These are phyloP conservation scores for Pezicula rhizophila DNA, from an alignment of 2,329 filamentous ascomycete species.

Conservation along the genomic window DNA sequence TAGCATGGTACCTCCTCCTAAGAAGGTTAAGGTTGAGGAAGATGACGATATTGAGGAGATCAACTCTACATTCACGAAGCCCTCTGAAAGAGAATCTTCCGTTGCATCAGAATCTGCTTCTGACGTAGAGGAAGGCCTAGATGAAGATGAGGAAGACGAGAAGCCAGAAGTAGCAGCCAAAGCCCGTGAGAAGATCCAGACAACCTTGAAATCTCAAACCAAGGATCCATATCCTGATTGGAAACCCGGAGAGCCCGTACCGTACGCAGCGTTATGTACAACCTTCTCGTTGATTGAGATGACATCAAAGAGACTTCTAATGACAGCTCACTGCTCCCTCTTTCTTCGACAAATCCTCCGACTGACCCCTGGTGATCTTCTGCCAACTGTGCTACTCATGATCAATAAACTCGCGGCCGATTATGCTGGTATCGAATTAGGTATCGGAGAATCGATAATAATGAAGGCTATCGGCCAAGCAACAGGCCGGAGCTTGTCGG, in stretches of 20 bases:
- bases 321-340: conserved; percentile 80
- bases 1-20: conserved; percentile 12
- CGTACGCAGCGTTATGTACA: conserved; percentile 88
- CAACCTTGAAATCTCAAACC: conserved; percentile 58
- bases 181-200: conserved; percentile 74
- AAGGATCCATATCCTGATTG: conserved; percentile 93
- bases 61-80: conserved; percentile 17
- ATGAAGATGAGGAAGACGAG: conserved; percentile 49
- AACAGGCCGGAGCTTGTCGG: conserved; percentile 77
- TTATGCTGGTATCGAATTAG: conserved; percentile 91
- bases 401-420: conserved; percentile 96
- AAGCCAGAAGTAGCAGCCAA: conserved; percentile 70
- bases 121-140: conserved; percentile 39
- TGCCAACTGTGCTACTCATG: conserved; percentile 89
- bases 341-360: conserved; percentile 94
- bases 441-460: conserved; percentile 96
- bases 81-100: conserved; percentile 15
- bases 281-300: conserved; percentile 94
- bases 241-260: conserved; percentile 81
- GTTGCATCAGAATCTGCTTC: conserved; percentile 37
- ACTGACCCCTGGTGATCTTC: conserved; percentile 78
- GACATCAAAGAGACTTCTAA: conserved; percentile 85
- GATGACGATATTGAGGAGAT: conserved; percentile 34
- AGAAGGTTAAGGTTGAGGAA: conserved; percentile 17
- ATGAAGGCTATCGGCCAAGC: conserved; percentile 98